Evolutionary conservation across 352 stramenopile species (phyloP).

Genomic region (Globisporangium iwayamae): DNA sequence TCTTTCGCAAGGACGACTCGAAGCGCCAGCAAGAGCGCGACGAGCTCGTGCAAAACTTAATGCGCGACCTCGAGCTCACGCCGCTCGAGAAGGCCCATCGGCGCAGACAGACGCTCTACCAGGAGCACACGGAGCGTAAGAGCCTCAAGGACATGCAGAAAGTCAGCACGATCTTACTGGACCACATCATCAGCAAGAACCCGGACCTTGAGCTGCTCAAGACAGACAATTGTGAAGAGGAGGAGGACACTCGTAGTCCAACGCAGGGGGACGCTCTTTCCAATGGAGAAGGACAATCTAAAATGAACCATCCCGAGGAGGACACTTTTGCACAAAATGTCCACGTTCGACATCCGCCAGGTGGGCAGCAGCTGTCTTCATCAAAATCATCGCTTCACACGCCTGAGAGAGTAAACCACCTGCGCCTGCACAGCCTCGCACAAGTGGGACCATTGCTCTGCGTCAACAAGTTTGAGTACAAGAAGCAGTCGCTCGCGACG

Average conservation of each 20-base stretch:
- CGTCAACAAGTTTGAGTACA: constrained; percentile 31
- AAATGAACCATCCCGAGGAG: neutral
- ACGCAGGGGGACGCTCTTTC: neutral
- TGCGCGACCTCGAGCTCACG: constrained; percentile 48
- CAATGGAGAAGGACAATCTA: neutral
- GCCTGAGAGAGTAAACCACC: neutral
- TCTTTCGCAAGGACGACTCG: constrained; percentile 51
- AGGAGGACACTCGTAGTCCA: constrained; percentile 12
- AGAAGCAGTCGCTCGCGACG: constrained; percentile 10
- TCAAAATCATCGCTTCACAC: neutral
- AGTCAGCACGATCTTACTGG: constrained; percentile 50
- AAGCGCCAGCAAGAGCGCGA: constrained; percentile 43
- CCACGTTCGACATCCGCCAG: neutral
- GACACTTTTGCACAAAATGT: neutral
- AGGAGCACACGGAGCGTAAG: constrained; percentile 46
- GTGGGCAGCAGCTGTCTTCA: neutral
- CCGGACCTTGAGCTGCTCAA: constrained; percentile 44
- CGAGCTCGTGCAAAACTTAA: constrained; percentile 30
- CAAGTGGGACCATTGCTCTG: constrained; percentile 38
- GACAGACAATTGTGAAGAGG: constrained; percentile 11
- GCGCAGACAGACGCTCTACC: constrained; percentile 39
- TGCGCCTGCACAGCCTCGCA: constrained; percentile 44
- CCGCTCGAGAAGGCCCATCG: constrained; percentile 35
- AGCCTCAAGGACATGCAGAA: constrained; percentile 41
- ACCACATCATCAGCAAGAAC: constrained; percentile 69